These are phyloP conservation scores for Rhodomyrtus psidioides DNA, from an alignment of 441 rosid species.

Conservation along the genomic window DNA sequence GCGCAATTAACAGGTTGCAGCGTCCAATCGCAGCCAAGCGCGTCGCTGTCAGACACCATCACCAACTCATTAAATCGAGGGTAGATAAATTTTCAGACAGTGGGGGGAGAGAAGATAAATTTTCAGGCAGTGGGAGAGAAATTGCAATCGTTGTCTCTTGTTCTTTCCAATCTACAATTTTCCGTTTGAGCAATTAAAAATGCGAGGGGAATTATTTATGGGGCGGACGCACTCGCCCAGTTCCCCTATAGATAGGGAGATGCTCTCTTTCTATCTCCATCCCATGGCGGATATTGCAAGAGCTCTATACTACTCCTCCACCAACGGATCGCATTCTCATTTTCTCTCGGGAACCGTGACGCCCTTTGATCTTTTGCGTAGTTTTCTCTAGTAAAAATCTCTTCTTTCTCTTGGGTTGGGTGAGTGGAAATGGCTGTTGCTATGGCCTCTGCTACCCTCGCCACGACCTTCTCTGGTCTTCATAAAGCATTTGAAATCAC, in stretches of 20 bases:
- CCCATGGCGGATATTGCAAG: constrained; percentile 54
- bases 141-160: background rate
- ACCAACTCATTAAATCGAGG: background rate
- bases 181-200: background rate
- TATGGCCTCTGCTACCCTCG: constrained; percentile 48
- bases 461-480: constrained; percentile 18
- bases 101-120: too few species aligned
- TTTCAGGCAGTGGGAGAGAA: background rate
- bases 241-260: background rate
- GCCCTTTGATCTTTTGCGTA: background rate
- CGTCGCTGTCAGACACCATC: background rate
- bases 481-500: constrained; percentile 18
- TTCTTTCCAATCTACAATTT: background rate
- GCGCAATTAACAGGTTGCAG: background rate
- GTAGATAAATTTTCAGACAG: too few species aligned
- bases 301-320: constrained; percentile 4
- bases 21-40: background rate
- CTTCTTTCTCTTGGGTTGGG: constrained; percentile 1
- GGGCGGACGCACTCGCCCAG: background rate
- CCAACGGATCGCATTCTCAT: background rate
- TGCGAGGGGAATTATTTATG: background rate
- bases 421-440: constrained; percentile 28
- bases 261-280: background rate
- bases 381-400: background rate
- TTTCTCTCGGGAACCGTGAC: background rate